Base-by-base conservation (phyloP, 2,329 filamentous ascomycete genomes). In the Pestalotiopsis sp. region DNA sequence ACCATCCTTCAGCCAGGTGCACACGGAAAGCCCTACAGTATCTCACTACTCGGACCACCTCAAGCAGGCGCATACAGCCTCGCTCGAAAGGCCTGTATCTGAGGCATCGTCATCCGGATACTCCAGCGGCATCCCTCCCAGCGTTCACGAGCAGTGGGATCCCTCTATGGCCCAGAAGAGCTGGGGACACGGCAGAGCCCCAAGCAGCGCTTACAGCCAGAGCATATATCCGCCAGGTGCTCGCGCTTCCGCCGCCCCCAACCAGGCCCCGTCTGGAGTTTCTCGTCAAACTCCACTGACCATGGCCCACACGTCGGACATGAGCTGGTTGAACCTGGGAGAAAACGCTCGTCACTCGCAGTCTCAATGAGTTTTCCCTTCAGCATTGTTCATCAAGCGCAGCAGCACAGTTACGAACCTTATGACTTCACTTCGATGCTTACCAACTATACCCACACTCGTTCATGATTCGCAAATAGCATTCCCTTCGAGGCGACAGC, bases 291-390 rank as follows among this genome's bases (percentile, higher is more conserved):
- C 85, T 20, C 86, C 86, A 73, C 81, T 88, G 38, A 79, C 81
- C 25, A 84, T 81, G 79, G 83, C 86, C 62, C 78, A 83, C 31
- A 83, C 82, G 13, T 86, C 85, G 65, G 92, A 94, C 78, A 93
- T 94, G 91, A 93, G 91, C 80, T 95, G 92, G 92, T 81, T 95
- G 71, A 94, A 94, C 75, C 84, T 94, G 20, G 90, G 89, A 61
- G 86, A 87, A 49, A 75, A 76, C 52, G 65, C 41, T 14, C 41
- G 52, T 17, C 72, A 76, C 27, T 70, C 68, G 45, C 41, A 68
- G 20, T 71, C 68, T 27, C 68, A 67, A 58, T 75, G 36, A 68
- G 25, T 36, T 38, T 62, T 17, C 14, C n/a, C 27, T 17, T 36
- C 17, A 20, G 27, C 27, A 23, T 23, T 23, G 57, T n/a, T 59